phyloP scores from a whole-genome alignment of 2,329 filamentous ascomycete genomes.

The Fusarium sp. region DNA sequence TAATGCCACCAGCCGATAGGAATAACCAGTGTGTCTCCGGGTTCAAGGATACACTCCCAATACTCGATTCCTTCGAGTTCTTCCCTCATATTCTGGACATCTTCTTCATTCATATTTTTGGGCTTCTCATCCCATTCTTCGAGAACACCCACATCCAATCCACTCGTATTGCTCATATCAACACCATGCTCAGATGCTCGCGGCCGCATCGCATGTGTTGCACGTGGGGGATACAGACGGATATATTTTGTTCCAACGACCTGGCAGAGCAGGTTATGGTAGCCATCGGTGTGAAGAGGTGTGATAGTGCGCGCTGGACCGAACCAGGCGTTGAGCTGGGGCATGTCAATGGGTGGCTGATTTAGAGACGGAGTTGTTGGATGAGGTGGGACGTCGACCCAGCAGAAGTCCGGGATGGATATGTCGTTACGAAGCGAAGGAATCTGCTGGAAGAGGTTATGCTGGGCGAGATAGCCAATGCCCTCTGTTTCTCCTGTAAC shows the following conservation, averaged over 20 bases:
- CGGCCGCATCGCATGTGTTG: constrained; percentile 70
- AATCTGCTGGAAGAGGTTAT: constrained; percentile 87
- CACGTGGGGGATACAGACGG: constrained; percentile 81
- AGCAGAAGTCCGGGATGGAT: constrained; percentile 85
- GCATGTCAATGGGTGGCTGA: constrained; percentile 63
- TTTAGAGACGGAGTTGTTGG: constrained; percentile 52
- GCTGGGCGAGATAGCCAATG: constrained; percentile 89
- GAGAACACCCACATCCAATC: constrained; percentile 78
- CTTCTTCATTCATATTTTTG: constrained; percentile 44
- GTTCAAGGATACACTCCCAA: constrained; percentile 80
- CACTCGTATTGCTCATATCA: constrained; percentile 92
- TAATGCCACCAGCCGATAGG: constrained; percentile 99
- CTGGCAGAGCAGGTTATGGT: constrained; percentile 92
- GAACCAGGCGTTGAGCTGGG: constrained; percentile 91
- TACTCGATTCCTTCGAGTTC: constrained; percentile 72
- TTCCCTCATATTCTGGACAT: constrained; percentile 53
- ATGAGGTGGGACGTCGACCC: constrained; percentile 72
- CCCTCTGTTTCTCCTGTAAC: constrained; percentile 55
- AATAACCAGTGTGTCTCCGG: constrained; percentile 89
- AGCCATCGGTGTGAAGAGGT: constrained; percentile 91
- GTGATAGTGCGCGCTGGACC: constrained; percentile 90
- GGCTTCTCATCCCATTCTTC: constrained; percentile 67
- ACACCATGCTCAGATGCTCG: constrained; percentile 75
- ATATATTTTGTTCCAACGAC: constrained; percentile 93
- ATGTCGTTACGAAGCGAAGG: constrained; percentile 82